Base-by-base conservation (phyloP, 2,329 filamentous ascomycete genomes). In the Hypoxylon rubiginosum region DNA sequence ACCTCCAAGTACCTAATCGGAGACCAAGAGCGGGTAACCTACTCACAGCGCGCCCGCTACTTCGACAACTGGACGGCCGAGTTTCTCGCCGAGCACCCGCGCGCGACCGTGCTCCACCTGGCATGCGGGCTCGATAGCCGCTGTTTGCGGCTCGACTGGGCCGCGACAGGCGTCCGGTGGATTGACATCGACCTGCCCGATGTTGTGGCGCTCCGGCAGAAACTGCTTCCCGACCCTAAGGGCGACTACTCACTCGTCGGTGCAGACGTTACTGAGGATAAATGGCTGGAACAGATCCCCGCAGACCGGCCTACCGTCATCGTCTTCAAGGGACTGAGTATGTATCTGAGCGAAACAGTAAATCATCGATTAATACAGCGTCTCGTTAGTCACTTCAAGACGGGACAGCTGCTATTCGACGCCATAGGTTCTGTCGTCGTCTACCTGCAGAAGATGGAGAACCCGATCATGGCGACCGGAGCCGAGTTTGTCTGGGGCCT, bases 161-260 rank as follows among this genome's bases (percentile, higher is more conserved):
- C 43, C 10, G 3, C 32, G 1, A 10, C 61, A 15, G 19, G 55
- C 15, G 69, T 73, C 9, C 63, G 72, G 11, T 78, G 77, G 77
- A 71, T 78, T 58, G 77, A 79, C 41, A 64, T 76, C 32, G 77
- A 79, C 52, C 56, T 77, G 32, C 74, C 75, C 39, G 75, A 78
- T 10, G 77, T 78, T 7, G 66, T 76, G 15, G 70, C 67, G 7
- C 69, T 78, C 34, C 74, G 77, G 9, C 46, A 61, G 4, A 67
- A 66, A 28, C 58, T 78, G 1, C 58, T 73, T 8, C 63, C 72
- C 4, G 48, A 64, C 4, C 65, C 70, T 2, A 59, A 53, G 8
- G 63, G 64, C 19, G 70, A 74, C 13, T 79, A 79, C 56, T 51
- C 19, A 0, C 67, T 77, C 51, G 39, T 75, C 4, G 65, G 43